phyloP scores from a whole-genome alignment of 1,284 basidiomycete genomes.

The Tausonia pullulans region DNA sequence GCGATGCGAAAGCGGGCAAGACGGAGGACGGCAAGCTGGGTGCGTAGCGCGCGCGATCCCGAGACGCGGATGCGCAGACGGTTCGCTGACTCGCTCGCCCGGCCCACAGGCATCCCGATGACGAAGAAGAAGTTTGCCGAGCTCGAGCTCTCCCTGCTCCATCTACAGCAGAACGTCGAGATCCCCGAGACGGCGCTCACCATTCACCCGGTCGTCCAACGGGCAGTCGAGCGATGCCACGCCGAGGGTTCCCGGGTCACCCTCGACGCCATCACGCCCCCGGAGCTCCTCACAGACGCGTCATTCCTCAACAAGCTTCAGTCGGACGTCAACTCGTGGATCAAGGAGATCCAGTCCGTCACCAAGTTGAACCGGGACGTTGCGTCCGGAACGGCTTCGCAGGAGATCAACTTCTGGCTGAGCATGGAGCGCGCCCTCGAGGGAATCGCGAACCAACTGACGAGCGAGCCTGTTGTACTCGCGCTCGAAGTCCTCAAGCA shows the following conservation, averaged over 20 bases:
- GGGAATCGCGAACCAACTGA: conserved; percentile 80
- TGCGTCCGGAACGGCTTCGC: conserved; percentile 88
- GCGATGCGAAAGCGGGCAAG: conserved; percentile 54
- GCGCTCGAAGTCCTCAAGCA: conserved; percentile 92
- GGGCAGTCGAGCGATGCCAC: conserved; percentile 55
- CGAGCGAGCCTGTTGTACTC: conserved; percentile 84
- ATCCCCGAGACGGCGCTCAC: conserved; percentile 92
- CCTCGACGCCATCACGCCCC: conserved; percentile 33
- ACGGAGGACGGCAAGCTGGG: conserved; percentile 79
- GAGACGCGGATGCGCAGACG: background rate
- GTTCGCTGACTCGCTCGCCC: conserved; percentile 1
- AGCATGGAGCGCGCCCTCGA: conserved; percentile 88
- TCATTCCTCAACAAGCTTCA: conserved; percentile 90
- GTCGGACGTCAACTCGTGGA: conserved; percentile 91
- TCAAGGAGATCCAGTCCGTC: conserved; percentile 93
- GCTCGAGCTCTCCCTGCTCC: conserved; percentile 86
- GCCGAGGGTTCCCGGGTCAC: conserved; percentile 28
- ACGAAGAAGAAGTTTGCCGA: conserved; percentile 99
- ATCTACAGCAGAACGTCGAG: conserved; percentile 97
- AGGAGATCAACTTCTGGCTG: conserved; percentile 99
- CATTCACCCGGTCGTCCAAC: conserved; percentile 80
- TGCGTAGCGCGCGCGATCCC: conserved; percentile 25
- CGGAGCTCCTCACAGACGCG: conserved; percentile 58
- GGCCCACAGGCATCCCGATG: conserved; percentile 70
- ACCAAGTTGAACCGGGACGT: conserved; percentile 86